phyloP scores from a whole-genome alignment of 2,329 filamentous ascomycete species.

The Dothistroma septosporum region DNA sequence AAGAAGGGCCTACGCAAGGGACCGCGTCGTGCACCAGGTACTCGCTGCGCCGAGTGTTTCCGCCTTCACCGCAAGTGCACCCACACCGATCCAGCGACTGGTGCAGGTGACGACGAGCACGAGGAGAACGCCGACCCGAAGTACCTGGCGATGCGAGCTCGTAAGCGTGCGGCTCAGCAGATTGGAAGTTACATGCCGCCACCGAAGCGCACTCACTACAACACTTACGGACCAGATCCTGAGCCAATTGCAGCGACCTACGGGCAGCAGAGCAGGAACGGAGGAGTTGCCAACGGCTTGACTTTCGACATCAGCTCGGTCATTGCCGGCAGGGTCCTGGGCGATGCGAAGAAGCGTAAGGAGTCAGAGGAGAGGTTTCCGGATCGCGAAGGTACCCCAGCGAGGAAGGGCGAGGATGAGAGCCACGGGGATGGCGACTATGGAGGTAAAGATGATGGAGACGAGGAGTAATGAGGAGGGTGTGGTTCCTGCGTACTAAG shows the following conservation, averaged over 20 bases:
- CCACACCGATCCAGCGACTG: background rate
- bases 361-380: background rate
- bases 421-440: background rate
- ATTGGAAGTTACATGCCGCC: background rate
- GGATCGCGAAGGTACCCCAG: background rate
- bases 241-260: background rate
- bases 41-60: background rate
- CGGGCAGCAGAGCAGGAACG: background rate
- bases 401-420: background rate
- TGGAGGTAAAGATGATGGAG: background rate
- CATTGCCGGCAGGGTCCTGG: background rate
- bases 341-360: background rate
- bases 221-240: slow-evolving; percentile 2
- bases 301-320: background rate
- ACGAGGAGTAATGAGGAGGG: background rate
- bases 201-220: slow-evolving; percentile 3
- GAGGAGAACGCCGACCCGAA: background rate
- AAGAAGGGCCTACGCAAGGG: background rate
- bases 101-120: background rate
- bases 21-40: background rate
- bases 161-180: background rate
- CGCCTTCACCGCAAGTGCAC: background rate
- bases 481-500: background rate
- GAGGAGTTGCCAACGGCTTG: background rate
- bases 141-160: background rate